These are phyloP conservation scores for Candida insectalens DNA, from an alignment of 805 yeast species.

Conservation along the genomic window DNA sequence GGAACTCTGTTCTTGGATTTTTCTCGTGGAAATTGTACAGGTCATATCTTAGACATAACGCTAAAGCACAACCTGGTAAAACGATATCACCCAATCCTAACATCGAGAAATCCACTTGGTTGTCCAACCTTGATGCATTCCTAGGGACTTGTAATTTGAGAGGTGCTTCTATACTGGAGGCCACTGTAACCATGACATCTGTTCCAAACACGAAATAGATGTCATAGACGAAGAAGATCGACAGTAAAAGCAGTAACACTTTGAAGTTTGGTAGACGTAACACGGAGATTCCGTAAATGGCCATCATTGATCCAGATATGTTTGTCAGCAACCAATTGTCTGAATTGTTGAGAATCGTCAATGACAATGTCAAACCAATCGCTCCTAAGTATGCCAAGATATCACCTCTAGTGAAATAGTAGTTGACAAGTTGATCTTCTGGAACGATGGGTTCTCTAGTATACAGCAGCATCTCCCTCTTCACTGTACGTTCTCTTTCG, in stretches of 20 bases:
- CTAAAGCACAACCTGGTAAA: slow-evolving; percentile 45
- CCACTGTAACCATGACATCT: slow-evolving; percentile 53
- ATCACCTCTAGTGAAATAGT: slow-evolving; percentile 25
- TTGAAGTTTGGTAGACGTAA: slow-evolving; percentile 34
- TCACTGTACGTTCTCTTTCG: slow-evolving; percentile 21
- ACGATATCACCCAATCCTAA: slow-evolving; percentile 63
- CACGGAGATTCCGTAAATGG: slow-evolving; percentile 32
- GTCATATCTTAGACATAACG: slow-evolving; percentile 49
- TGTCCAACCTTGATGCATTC: slow-evolving; percentile 12
- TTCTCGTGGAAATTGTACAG: slow-evolving; percentile 28
- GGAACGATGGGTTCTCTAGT: slow-evolving; percentile 14
- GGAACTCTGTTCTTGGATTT: slow-evolving; percentile 26
- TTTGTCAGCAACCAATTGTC: slow-evolving; percentile 40
- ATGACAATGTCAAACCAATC: slow-evolving; percentile 8
- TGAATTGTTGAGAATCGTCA: slow-evolving; percentile 15
- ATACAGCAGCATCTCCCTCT: slow-evolving; percentile 16
- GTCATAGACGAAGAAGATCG: slow-evolving; percentile 50
- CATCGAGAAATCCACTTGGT: slow-evolving; percentile 23
- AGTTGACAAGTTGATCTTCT: slow-evolving; percentile 25
- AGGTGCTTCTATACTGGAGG: slow-evolving; percentile 45
- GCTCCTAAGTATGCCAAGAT: slow-evolving; percentile 16
- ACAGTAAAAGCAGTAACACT: slow-evolving; percentile 34
- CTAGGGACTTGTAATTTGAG: slow-evolving; percentile 37
- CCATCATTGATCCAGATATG: slow-evolving; percentile 30
- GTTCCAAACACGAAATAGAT: slow-evolving; percentile 59